Conservation (phyloP, 371 early-diverging fungal species). For the Scutellospora calospora region DNA sequence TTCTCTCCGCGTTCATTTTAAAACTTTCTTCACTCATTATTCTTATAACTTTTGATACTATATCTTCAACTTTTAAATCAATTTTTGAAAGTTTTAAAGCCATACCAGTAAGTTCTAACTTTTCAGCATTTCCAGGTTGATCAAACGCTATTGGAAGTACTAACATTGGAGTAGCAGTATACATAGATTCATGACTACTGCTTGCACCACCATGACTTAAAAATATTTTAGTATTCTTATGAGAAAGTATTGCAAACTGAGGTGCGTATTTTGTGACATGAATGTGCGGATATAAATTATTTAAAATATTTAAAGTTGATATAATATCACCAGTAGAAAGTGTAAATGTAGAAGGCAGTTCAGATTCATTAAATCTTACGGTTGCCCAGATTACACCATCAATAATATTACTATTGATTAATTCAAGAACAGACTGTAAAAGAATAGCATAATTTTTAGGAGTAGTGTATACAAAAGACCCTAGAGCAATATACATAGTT, state of each 20-base stretch:
- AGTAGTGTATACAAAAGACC: not conserved
- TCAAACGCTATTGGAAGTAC: slow-evolving; percentile 17
- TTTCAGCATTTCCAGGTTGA: slow-evolving; percentile 35
- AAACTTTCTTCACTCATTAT: not conserved
- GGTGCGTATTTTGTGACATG: slow-evolving; percentile 20
- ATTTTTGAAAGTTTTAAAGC: not conserved
- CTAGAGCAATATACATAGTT: slow-evolving; percentile 30
- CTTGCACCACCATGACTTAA: slow-evolving; percentile 38
- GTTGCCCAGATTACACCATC: slow-evolving; percentile 37
- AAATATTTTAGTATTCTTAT: slow-evolving; percentile 22
- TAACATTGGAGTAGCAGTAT: slow-evolving; percentile 41
- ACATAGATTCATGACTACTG: slow-evolving; percentile 39
- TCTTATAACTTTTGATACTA: slow-evolving; percentile 4
- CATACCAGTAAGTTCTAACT: not conserved
- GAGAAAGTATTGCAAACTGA: slow-evolving; percentile 28
- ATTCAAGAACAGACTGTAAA: slow-evolving; percentile 31
- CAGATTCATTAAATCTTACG: no score
- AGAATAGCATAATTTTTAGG: slow-evolving; percentile 11
- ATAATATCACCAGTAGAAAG: not conserved
- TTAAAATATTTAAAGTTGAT: not conserved
- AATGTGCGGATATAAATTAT: slow-evolving; percentile 30
- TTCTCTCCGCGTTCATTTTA: slow-evolving; percentile 12
- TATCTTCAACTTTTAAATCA: slow-evolving; percentile 11
- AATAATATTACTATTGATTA: slow-evolving; percentile 15
- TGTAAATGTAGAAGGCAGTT: not conserved